phyloP scores from a whole-genome alignment of 768 basidiomycete genomes.

The Russula compacta region DNA sequence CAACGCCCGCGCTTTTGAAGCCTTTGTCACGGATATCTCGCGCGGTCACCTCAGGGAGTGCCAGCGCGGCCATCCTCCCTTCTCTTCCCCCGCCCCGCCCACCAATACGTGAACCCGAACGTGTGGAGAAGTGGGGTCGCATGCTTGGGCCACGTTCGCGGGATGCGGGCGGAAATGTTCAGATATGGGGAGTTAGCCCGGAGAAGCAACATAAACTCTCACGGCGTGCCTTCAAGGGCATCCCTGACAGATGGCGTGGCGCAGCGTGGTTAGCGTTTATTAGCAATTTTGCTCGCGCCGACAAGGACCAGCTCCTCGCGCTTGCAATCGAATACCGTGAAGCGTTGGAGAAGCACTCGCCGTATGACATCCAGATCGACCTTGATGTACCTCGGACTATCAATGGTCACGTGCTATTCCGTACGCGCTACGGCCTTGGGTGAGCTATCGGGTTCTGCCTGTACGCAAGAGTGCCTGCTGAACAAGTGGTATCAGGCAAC shows the following conservation, averaged over 20 bases:
- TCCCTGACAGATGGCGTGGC: conserved; percentile 91
- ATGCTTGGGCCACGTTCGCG: conserved; percentile 70
- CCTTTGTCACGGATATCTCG: conserved; percentile 38
- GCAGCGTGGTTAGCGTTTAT: conserved; percentile 88
- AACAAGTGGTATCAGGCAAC: conserved; percentile 49
- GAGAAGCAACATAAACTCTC: conserved; percentile 63
- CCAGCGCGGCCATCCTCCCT: conserved; percentile 38
- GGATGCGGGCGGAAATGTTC: conserved; percentile 70
- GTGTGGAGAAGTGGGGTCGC: conserved; percentile 90
- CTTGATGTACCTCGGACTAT: conserved; percentile 96
- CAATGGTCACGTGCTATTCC: conserved; percentile 87
- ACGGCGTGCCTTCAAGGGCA: conserved; percentile 82
- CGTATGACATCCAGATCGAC: conserved; percentile 95
- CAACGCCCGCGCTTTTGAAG: conserved; percentile 51
- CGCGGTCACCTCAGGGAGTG: conserved; percentile 32
- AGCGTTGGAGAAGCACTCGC: conserved; percentile 68
- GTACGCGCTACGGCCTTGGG: conserved; percentile 94
- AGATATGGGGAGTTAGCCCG: conserved; percentile 58
- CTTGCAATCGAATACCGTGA: conserved; percentile 48
- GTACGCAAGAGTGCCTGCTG: not conserved
- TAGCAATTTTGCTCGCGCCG: conserved; percentile 40
- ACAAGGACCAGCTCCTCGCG: conserved; percentile 35
- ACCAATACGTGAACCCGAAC: conserved; percentile 51
- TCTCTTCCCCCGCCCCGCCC: conserved; percentile 36
- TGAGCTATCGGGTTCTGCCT: conserved; percentile 32